phyloP scores from a whole-genome alignment of 805 yeast species.

The Blastobotrys attinorum region DNA sequence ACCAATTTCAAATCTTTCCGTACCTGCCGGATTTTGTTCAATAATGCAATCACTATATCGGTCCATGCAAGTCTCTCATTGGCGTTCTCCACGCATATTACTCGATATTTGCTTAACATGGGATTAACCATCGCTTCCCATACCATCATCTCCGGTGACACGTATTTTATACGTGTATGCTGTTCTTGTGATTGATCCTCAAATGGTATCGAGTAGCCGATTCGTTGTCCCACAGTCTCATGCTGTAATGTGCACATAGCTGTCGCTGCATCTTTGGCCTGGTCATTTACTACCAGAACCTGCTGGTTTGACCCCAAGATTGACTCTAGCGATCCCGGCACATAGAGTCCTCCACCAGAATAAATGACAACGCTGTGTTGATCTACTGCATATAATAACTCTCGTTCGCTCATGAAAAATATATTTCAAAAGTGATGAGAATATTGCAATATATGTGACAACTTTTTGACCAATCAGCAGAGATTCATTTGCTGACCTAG shows the following conservation, averaged over 20 bases:
- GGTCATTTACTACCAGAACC: background rate
- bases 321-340: background rate
- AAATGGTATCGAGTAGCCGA: conserved; percentile 70
- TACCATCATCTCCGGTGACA: conserved; percentile 74
- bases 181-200: conserved; percentile 45
- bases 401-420: background rate
- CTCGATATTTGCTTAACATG: conserved; percentile 51
- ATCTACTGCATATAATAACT: background rate
- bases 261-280: background rate
- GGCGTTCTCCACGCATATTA: conserved; percentile 80
- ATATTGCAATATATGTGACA: too few relatives aligned
- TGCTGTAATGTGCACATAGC: background rate
- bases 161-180: background rate
- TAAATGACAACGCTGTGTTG: background rate
- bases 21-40: conserved; percentile 44
- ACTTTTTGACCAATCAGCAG: background rate
- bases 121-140: conserved; percentile 62
- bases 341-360: background rate
- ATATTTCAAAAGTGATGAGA: too few relatives aligned
- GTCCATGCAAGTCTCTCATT: conserved; percentile 74
- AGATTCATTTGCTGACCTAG: too few relatives aligned
- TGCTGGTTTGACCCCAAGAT: background rate
- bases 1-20: conserved; percentile 43
- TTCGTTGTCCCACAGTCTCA: background rate
- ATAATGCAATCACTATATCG: conserved; percentile 63